phyloP scores from a whole-genome alignment of 2,329 filamentous ascomycete species.

The Talaromyces funiculosus region DNA sequence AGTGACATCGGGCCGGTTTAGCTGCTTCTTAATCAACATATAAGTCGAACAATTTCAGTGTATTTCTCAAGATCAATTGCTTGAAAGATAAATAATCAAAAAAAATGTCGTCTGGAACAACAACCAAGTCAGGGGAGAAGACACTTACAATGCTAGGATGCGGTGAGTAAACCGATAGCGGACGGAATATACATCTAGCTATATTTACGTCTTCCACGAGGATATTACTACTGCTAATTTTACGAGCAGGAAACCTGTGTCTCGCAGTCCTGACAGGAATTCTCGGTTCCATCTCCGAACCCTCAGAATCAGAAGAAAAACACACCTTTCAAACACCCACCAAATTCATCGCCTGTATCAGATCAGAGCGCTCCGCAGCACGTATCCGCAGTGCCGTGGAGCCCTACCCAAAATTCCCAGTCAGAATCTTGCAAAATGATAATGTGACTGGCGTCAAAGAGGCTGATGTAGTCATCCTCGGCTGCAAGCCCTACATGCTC shows the following conservation, averaged over 20 bases:
- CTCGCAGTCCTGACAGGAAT: slow-evolving; percentile 79
- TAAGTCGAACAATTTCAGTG: too few species aligned
- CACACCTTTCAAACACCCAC: slow-evolving; percentile 53
- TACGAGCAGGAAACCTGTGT: slow-evolving; percentile 66
- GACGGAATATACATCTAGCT: too few species aligned
- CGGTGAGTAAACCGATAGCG: slow-evolving; percentile 49
- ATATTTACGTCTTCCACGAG: background rate
- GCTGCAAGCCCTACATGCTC: slow-evolving; percentile 75
- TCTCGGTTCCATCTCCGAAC: slow-evolving; percentile 60
- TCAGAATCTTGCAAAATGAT: slow-evolving; percentile 65
- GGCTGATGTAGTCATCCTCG: slow-evolving; percentile 69
- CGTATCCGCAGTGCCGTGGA: slow-evolving; percentile 62
- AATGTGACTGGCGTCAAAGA: slow-evolving; percentile 63
- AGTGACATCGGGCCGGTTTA: background rate
- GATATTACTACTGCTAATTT: background rate
- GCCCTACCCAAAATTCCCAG: slow-evolving; percentile 52
- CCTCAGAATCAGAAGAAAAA: slow-evolving; percentile 25
- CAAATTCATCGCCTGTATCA: slow-evolving; percentile 76
- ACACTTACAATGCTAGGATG: slow-evolving; percentile 78
- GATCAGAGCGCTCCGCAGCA: slow-evolving; percentile 62
- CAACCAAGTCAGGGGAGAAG: slow-evolving; percentile 40
- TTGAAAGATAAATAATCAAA: background rate
- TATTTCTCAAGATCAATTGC: background rate
- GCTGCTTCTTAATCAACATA: background rate
- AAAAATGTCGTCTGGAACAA: slow-evolving; percentile 11